A percentile compares a stretch with the other conserved stretches of the same genome.
Conservation (phyloP, 257 asterid genomes). For the Przewalskia tangutica region DNA sequence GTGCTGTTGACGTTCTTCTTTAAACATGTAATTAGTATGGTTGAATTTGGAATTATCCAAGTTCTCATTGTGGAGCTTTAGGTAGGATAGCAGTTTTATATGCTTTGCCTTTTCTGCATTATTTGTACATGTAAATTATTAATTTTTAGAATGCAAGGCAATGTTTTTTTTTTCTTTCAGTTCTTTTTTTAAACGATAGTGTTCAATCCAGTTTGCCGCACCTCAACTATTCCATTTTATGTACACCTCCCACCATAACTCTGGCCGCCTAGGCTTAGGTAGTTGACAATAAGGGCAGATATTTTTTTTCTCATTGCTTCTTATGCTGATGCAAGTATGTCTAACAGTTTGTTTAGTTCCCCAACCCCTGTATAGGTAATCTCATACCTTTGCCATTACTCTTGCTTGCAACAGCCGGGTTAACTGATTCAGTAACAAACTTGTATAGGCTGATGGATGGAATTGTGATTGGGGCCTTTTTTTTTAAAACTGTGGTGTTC, state of each 20-base stretch:
- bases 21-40: background rate
- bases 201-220: background rate
- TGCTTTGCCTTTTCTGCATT: slow-evolving; percentile 1
- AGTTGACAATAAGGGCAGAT: background rate
- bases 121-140: background rate
- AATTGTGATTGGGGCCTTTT: no score
- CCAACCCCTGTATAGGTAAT: background rate
- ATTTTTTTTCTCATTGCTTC: background rate
- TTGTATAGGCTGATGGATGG: no score
- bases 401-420: background rate
- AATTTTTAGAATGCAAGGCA: background rate
- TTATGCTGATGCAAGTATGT: background rate
- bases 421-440: background rate
- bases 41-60: background rate
- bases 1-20: background rate
- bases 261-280: background rate
- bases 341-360: background rate
- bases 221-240: background rate
- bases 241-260: background rate
- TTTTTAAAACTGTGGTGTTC: no score
- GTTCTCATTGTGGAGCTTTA: slow-evolving; percentile 5
- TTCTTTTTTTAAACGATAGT: background rate
- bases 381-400: background rate
- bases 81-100: background rate
- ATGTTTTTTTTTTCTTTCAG: background rate